Evolutionary conservation across 192 early-diverging fungal species (phyloP).

Genomic region (Allomyces javanicus): DNA sequence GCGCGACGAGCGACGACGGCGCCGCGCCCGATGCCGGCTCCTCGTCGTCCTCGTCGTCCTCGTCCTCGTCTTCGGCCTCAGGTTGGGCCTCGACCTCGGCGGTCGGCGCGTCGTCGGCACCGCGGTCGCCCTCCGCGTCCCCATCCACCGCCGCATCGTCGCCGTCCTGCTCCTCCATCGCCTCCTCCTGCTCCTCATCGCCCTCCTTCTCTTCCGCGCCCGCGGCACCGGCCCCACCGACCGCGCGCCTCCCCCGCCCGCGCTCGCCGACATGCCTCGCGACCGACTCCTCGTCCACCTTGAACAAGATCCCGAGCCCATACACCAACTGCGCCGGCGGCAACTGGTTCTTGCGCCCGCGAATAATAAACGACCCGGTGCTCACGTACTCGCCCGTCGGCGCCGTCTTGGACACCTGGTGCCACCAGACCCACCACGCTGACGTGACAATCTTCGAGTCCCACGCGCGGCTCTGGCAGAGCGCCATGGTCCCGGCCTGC

Average conservation of each 20-base stretch:
- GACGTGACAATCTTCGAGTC: conserved; percentile 87
- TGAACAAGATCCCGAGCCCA: conserved; percentile 89
- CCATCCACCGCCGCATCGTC: too few relatives aligned
- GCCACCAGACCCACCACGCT: conserved; percentile 81
- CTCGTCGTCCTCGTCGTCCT: conserved; percentile 12
- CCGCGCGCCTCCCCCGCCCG: conserved; percentile 5
- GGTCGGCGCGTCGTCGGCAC: conserved; percentile 2
- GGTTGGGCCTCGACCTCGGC: conserved; percentile 2
- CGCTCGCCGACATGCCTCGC: conserved; percentile 58
- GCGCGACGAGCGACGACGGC: neutral
- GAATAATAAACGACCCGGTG: conserved; percentile 81
- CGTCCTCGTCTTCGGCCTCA: conserved; percentile 2
- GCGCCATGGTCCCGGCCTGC: conserved; percentile 89
- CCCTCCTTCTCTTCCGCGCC: conserved; percentile 4
- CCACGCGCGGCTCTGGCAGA: conserved; percentile 88
- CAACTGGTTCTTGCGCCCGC: conserved; percentile 83
- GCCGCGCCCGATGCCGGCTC: conserved; percentile 5
- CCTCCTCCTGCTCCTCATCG: conserved; percentile 4
- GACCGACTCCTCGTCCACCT: conserved; percentile 61
- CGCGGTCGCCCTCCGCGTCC: neutral
- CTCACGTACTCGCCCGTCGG: conserved; percentile 80
- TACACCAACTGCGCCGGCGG: conserved; percentile 85
- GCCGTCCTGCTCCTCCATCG: neutral
- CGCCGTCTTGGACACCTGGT: conserved; percentile 76
- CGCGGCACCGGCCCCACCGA: conserved; percentile 8